Evolutionary conservation across 371 early-diverging fungal genomes (phyloP), one percentile per base, ranked within the genome.

Genomic region (Mucor mucedo): DNA sequence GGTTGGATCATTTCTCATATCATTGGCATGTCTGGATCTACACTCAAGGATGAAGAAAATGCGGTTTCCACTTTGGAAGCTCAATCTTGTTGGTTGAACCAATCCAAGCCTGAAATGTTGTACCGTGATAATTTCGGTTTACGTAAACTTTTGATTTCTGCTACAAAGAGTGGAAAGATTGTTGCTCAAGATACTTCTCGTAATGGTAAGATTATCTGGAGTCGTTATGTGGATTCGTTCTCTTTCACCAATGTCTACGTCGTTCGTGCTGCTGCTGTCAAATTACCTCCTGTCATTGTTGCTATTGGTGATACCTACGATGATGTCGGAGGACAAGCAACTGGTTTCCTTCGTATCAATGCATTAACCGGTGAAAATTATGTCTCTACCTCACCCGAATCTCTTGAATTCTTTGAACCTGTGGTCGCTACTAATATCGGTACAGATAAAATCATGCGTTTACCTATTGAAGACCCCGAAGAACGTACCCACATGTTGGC

Each of bases 91-190:
- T 68, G 65, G 66, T 63, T 63, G 14, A 64, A 69, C 49, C n/a
- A 41, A 11, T 39, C 73, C 4, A 6, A 28, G 5, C 59, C 64
- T 28, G 65, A 71, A 52, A 65, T 69, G 4, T 65, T 87, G 1
- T 82, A 85, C 40, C 83, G 91, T 9, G 96, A 95, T 65, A 80
- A 84, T 59, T 91, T 93, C 78, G 96, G 96, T 5, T 76, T 95
- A 63, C 88, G 92, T 58, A 95, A 96, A 73, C 77, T 96, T 8
- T 64, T 93, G 42, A 72, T 97, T 27, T 89, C 94, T 58, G 89
- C 83, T 16, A 86, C 95, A 5, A 59, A 67, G 5, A 88, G 85
- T 4, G 97, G 96, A 63, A 91, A 92, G 63, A 65, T 97, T 4
- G 77, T 91, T 30, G 96, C 95, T 3, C 82, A 95, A 38, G 92